Percentiles rank a stretch among this genome's conserved stretches.
These are phyloP conservation scores for Lasiodiplodia gonubiensis DNA, from an alignment of 2,329 filamentous ascomycete species.

Conservation along the genomic window DNA sequence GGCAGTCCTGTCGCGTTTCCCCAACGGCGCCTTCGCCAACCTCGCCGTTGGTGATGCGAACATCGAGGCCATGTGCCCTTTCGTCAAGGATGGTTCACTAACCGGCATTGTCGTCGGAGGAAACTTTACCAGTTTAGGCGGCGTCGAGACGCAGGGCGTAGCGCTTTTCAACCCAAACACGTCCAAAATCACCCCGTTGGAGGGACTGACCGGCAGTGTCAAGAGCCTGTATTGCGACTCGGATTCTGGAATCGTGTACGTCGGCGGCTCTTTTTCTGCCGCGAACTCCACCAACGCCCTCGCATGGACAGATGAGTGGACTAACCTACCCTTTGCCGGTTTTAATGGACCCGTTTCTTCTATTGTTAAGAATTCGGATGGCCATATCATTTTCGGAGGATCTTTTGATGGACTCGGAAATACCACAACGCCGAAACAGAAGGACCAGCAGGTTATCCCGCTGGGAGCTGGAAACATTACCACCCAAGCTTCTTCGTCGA, in stretches of 20 bases:
- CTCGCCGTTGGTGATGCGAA: constrained; percentile 79
- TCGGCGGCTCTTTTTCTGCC: constrained; percentile 84
- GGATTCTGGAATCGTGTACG: constrained; percentile 78
- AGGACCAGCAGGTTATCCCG: constrained; percentile 81
- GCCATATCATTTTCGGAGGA: constrained; percentile 90
- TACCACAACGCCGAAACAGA: constrained; percentile 72
- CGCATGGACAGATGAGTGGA: constrained; percentile 78
- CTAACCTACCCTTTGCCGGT: constrained; percentile 84
- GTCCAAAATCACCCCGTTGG: constrained; percentile 71
- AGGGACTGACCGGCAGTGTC: constrained; percentile 83
- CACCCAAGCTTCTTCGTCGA: constrained; percentile 66
- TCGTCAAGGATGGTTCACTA: constrained; percentile 68
- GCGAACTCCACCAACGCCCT: constrained; percentile 88
- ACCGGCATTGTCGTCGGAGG: constrained; percentile 85
- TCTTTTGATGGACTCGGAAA: constrained; percentile 88
- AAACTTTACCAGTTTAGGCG: constrained; percentile 91
- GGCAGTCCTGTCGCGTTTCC: constrained; percentile 79
- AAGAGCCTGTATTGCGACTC: constrained; percentile 82
- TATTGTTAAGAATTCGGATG: constrained; percentile 79
- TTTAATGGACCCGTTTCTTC: constrained; percentile 92
- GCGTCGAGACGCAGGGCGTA: constrained; percentile 74
- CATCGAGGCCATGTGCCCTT: constrained; percentile 87
- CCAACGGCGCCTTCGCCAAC: constrained; percentile 80
- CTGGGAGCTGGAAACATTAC: constrained; percentile 78
- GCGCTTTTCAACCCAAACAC: constrained; percentile 80